Base-by-base conservation (phyloP, 2,329 filamentous ascomycete genomes). In the Ceratocystis lukuohia region DNA sequence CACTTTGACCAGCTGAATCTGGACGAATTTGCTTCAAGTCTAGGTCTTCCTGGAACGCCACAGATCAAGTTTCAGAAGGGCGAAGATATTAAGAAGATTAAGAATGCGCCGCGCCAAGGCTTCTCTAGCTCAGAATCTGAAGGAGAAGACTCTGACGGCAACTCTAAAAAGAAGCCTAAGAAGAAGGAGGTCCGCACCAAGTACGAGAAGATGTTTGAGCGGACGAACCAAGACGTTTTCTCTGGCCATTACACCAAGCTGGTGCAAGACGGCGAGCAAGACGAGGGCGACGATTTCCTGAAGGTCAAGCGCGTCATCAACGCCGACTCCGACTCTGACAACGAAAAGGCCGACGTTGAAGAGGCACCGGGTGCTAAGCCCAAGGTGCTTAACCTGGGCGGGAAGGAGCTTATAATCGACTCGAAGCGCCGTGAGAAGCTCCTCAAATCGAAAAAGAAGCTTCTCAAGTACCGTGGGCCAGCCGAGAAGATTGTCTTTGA, bases 141-240 rank as follows among this genome's bases (percentile, higher is more conserved):
- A 65, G 80, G 84, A n/a, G 79, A 80, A 30, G 81, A 80, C 17
- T 75, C 72, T 2, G 79, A 79, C 8, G 78, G 75, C 3, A 79
- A 78, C 22, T 76, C 75, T 12, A 57, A 68, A 45, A 78, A 79
- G 70, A 77, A 79, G 68, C 85, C 83, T 74, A 85, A 86, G 76
- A 87, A 89, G 77, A 79, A 81, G 10, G 83, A 86, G 71, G 89
- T 96, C 20, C 84, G 91, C 69, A 99, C 95, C 41, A 97, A 96
- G 75, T 95, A 96, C 74, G 91, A 99, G 75, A 88, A 91, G 71
- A 97, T 99, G 94, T 96, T 97, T 76, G 93, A 96, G 78, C 83
- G 94, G 68, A 89, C 88, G 71, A 99, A 99, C 76, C 93, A 97
- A 76, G 92, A 96, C 73, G 89, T 99, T 41, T 77, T 99, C 70